Conservation (phyloP, 176 grass and related monocot genomes). For the Coix lacrymajobi region DNA sequence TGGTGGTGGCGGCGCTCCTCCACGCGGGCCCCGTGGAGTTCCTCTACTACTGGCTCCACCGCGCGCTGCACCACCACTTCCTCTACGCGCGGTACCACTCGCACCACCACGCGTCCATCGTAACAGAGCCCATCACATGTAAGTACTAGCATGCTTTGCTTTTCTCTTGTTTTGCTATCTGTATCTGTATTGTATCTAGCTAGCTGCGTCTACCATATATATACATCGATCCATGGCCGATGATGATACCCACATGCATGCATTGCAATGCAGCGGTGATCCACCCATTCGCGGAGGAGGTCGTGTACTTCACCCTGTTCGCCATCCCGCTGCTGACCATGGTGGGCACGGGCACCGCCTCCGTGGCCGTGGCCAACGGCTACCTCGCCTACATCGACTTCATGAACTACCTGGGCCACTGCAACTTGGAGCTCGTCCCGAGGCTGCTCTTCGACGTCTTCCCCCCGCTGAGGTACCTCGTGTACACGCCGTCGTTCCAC, state of each 20-base stretch:
- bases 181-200: too few species aligned
- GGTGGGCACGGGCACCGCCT: slow-evolving; percentile 20
- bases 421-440: slow-evolving; percentile 92
- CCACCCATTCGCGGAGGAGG: slow-evolving; percentile 81
- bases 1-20: slow-evolving; percentile 21
- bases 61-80: slow-evolving; percentile 79
- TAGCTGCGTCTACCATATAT: too few species aligned
- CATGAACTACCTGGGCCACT: slow-evolving; percentile 94
- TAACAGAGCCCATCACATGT: slow-evolving; percentile 89
- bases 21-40: slow-evolving; percentile 79
- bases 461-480: slow-evolving; percentile 75
- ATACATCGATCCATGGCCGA: too few species aligned
- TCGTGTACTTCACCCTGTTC: slow-evolving; percentile 68
- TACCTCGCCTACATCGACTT: slow-evolving; percentile 81
- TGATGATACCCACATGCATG: too few species aligned
- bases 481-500: slow-evolving; percentile 95
- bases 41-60: slow-evolving; percentile 97
- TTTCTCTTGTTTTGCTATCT: too few species aligned
- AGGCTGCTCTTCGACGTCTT: slow-evolving; percentile 52
- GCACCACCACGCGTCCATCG: slow-evolving; percentile 84
- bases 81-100: slow-evolving; percentile 91
- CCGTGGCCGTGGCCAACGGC: slow-evolving; percentile 12
- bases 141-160: too few species aligned
- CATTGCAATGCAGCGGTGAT: slow-evolving; percentile 39
- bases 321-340: slow-evolving; percentile 51